phyloP scores from a whole-genome alignment of 495 filamentous ascomycete genomes.

The Pyronema domesticum region DNA sequence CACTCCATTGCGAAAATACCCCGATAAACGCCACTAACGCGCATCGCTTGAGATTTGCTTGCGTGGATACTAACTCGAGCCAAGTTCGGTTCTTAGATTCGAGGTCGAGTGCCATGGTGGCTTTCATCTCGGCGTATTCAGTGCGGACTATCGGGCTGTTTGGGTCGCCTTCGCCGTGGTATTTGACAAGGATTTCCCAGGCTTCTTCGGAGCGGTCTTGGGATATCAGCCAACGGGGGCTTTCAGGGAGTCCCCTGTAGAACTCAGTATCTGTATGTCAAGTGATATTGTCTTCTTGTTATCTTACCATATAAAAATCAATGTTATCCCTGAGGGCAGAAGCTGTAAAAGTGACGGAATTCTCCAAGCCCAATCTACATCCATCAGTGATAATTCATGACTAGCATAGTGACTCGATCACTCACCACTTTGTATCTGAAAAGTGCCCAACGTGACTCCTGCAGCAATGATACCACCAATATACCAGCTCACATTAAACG shows the following conservation, averaged over 20 bases:
- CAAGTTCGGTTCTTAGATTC: conserved; percentile 36
- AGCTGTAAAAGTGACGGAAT: conserved; percentile 41
- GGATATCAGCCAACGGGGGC: conserved; percentile 33
- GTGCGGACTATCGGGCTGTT: conserved; percentile 35
- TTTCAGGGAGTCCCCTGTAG: conserved; percentile 10
- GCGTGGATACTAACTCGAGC: conserved; percentile 35
- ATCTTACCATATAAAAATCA: conserved; percentile 29
- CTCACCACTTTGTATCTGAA: conserved; percentile 29
- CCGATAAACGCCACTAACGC: conserved; percentile 14
- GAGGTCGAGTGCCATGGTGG: conserved; percentile 38
- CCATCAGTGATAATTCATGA: no score
- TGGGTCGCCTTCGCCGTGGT: conserved; percentile 42
- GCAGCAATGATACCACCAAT: conserved; percentile 46
- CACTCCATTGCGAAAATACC: conserved; percentile 14
- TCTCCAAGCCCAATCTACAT: conserved; percentile 41
- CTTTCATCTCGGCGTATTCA: conserved; percentile 42
- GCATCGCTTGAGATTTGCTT: conserved; percentile 24
- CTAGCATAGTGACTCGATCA: no score
- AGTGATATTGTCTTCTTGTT: neutral
- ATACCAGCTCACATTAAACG: conserved; percentile 49
- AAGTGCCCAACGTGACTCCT: conserved; percentile 38
- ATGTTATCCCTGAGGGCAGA: conserved; percentile 36
- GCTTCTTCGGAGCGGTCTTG: no score
- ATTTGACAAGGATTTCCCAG: conserved; percentile 38
- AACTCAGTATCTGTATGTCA: neutral